Evolutionary conservation across 2,329 filamentous ascomycete species (phyloP).

Genomic region (Alternaria ventricosa): DNA sequence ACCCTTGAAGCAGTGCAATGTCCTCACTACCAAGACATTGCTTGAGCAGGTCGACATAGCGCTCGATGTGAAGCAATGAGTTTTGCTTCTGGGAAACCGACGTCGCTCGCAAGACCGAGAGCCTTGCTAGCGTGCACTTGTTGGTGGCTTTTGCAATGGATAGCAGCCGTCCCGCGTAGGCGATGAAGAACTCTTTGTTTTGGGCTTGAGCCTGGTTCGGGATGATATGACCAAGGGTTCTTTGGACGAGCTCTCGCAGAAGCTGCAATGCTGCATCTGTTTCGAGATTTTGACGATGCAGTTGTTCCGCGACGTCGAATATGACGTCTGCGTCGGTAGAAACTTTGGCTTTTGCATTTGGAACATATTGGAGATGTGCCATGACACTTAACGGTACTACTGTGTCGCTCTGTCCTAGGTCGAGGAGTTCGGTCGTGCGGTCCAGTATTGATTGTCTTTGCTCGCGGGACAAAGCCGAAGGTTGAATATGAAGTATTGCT

Average conservation of each 20-base stretch:
- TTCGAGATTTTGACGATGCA: conserved; percentile 24
- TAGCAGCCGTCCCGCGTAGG: conserved; percentile 30
- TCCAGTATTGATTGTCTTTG: conserved; percentile 43
- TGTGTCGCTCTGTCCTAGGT: conserved; percentile 8
- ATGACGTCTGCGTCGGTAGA: conserved; percentile 31
- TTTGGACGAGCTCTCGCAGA: conserved; percentile 34
- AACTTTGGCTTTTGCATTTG: conserved; percentile 46
- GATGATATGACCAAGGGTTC: conserved; percentile 38
- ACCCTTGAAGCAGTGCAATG: conserved; percentile 15
- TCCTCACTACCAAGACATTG: conserved; percentile 24
- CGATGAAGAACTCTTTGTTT: conserved; percentile 41
- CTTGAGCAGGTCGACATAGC: conserved; percentile 32
- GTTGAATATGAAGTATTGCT: conserved; percentile 31
- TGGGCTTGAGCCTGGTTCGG: conserved; percentile 44
- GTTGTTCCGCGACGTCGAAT: conserved; percentile 37
- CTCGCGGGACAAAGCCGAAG: conserved; percentile 37
- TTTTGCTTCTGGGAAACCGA: conserved; percentile 31
- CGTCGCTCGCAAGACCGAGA: conserved; percentile 37
- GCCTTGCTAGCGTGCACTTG: conserved; percentile 27
- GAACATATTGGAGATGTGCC: conserved; percentile 40
- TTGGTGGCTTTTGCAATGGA: conserved; percentile 24
- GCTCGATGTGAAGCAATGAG: conserved; percentile 25
- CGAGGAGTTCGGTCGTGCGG: conserved; percentile 28
- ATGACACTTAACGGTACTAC: conserved; percentile 32
- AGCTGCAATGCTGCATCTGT: conserved; percentile 22